Conservation (phyloP, 2,329 filamentous ascomycete species). For the Thermoascus crustaceus region DNA sequence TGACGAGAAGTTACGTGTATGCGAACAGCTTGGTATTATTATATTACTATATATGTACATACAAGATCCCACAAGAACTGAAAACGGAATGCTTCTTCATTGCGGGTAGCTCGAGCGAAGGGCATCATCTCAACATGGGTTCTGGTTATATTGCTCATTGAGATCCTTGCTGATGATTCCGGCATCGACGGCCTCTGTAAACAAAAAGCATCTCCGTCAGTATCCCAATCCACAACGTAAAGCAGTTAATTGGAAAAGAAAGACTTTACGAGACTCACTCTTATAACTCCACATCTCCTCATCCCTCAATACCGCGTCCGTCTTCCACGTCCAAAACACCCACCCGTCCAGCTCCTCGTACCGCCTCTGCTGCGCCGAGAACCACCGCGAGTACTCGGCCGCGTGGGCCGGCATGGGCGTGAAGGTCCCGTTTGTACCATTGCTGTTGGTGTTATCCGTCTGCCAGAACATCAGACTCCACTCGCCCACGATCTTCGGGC, state of each 20-base stretch:
- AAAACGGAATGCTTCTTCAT: too few species aligned
- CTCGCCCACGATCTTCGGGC: background rate
- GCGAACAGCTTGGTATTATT: too few species aligned
- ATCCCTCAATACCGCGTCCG: background rate
- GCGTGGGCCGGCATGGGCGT: background rate
- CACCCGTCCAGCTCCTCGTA: constrained; percentile 1
- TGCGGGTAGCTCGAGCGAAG: too few species aligned
- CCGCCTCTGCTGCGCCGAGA: background rate
- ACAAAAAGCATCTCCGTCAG: background rate
- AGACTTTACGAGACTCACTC: background rate
- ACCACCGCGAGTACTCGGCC: background rate
- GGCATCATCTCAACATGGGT: too few species aligned
- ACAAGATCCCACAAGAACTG: too few species aligned
- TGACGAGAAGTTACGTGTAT: too few species aligned
- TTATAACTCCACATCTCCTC: background rate
- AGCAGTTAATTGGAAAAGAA: background rate
- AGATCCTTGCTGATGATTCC: background rate
- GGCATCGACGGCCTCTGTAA: constrained; percentile 1
- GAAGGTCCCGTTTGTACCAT: too few species aligned
- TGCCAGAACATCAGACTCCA: background rate
- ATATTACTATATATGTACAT: too few species aligned
- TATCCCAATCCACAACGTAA: background rate
- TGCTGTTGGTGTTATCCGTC: background rate
- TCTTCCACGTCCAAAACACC: constrained; percentile 1
- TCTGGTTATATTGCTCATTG: too few species aligned